These are phyloP conservation scores for Jacaranda copaia DNA, from an alignment of 257 asterid genomes.

Conservation along the genomic window DNA sequence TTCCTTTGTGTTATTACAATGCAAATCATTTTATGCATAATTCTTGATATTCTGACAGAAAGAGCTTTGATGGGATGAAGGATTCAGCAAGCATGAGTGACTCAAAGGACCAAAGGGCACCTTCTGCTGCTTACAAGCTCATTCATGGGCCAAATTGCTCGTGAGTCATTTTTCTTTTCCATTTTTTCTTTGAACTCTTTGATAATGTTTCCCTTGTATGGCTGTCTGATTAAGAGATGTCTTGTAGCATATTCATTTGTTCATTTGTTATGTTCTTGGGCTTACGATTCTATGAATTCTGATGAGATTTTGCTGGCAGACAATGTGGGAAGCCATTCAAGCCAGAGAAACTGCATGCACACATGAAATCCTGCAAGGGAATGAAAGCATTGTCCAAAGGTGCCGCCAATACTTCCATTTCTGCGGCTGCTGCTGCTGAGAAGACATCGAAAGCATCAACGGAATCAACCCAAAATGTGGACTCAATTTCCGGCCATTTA, in stretches of 20 bases:
- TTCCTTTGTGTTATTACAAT: too few species aligned
- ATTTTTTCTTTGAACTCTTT: background rate
- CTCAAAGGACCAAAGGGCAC: slow-evolving; percentile 43
- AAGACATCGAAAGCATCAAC: slow-evolving; percentile 40
- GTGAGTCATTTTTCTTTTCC: slow-evolving; percentile 54
- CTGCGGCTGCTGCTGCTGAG: slow-evolving; percentile 40
- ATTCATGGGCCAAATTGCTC: slow-evolving; percentile 72
- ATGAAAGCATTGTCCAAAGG: slow-evolving; percentile 60
- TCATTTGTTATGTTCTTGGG: background rate
- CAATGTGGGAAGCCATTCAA: slow-evolving; percentile 88
- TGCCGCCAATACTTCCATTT: slow-evolving; percentile 30
- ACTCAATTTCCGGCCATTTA: slow-evolving; percentile 47
- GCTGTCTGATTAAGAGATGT: background rate
- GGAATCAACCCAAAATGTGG: slow-evolving; percentile 23
- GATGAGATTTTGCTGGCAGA: slow-evolving; percentile 43
- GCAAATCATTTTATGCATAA: too few species aligned
- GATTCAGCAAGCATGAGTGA: slow-evolving; percentile 55
- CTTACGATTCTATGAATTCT: background rate
- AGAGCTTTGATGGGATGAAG: slow-evolving; percentile 71
- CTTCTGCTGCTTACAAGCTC: slow-evolving; percentile 57
- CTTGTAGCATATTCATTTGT: too few species aligned
- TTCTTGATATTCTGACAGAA: slow-evolving; percentile 46
- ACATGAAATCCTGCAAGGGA: slow-evolving; percentile 87
- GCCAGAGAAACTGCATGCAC: slow-evolving; percentile 83
- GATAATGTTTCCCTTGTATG: background rate